Evolutionary conservation across 495 filamentous ascomycete genomes (phyloP), one percentile per base, ranked within the genome.

Genomic region (Parathielavia hyrcaniae): DNA sequence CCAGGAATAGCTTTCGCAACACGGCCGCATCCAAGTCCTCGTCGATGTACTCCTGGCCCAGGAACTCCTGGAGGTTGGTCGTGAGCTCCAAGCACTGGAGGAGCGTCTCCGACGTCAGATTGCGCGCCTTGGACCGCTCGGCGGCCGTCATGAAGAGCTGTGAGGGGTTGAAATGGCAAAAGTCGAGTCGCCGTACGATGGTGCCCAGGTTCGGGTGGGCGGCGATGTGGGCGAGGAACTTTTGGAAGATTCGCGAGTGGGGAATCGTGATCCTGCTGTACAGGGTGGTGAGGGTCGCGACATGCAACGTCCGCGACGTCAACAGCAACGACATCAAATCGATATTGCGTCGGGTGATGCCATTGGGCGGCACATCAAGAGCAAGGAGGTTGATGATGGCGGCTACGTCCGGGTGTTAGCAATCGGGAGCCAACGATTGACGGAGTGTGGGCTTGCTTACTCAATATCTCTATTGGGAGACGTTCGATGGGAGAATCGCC

Each of bases 211-310:
- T 80, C 13, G 83, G 84, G 67, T 91, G 83, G 49, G 79, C 76
- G 16, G 78, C 71, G 64, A 93, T 88, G 64, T 89, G 88, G 55
- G 77, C 73, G 34, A 91, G 80, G 59, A 91, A 90, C 72, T 95
- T 95, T 63, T 83, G 85, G 73, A 91, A 95, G 68, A 92, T 89
- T 45, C 84, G 71, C 14, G 90, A 93, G 73, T 92, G 90, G 6
- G 90, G 90, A 64, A 95, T 86, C 22, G 88, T 91, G 76, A 93
- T 88, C 68, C 87, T 83, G 63, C 81, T 77, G 76, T 93, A 93
- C 40, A 95, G 80, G 44, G 88, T 88, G 46, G 79, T 81, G 32
- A 93, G 74, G 14, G 89, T 92, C 20, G 86, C 86, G 16, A 82
- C 80, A 67, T 92, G 87, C 63, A 93, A 73, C 22, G 84, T 84